Evolutionary conservation across 2,329 filamentous ascomycete species (phyloP).

Genomic region (Phialocephala sp.): DNA sequence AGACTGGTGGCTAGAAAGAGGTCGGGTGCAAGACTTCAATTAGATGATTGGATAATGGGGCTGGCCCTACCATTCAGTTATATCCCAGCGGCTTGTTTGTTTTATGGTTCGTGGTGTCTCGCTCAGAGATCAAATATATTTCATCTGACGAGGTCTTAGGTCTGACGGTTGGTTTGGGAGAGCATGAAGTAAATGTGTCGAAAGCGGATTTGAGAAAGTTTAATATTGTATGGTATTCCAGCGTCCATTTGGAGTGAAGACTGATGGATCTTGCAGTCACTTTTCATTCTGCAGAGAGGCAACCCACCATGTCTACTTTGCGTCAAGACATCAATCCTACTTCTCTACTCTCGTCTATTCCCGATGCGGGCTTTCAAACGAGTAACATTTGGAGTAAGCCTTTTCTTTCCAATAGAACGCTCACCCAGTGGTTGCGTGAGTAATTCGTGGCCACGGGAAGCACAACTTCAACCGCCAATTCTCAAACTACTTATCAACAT

Average conservation of each 20-base stretch:
- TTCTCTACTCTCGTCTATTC: constrained; percentile 25
- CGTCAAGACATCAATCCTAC: constrained; percentile 28
- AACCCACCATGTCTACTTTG: constrained; percentile 27
- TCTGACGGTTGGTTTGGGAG: constrained; percentile 24
- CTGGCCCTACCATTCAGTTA: constrained; percentile 26
- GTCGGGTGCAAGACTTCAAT: constrained; percentile 14
- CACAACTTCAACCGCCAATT: no score
- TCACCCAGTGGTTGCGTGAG: no score
- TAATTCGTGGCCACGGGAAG: no score
- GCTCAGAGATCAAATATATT: background rate
- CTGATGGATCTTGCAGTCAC: constrained; percentile 18
- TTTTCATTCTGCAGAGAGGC: constrained; percentile 25
- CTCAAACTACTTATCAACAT: background rate
- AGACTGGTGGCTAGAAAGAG: constrained; percentile 22
- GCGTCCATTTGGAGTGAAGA: background rate
- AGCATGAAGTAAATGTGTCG: constrained; percentile 21
- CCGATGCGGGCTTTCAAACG: constrained; percentile 22
- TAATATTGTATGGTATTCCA: constrained; percentile 20
- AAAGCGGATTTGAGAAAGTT: constrained; percentile 22
- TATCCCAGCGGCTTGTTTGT: constrained; percentile 19
- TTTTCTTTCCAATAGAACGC: background rate
- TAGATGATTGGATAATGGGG: constrained; percentile 27
- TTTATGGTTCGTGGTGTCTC: constrained; percentile 6
- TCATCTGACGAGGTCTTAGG: background rate
- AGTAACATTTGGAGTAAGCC: constrained; percentile 16